Evolutionary conservation across 106 monocot genomes (phyloP).

Genomic region (Allium sativum): DNA sequence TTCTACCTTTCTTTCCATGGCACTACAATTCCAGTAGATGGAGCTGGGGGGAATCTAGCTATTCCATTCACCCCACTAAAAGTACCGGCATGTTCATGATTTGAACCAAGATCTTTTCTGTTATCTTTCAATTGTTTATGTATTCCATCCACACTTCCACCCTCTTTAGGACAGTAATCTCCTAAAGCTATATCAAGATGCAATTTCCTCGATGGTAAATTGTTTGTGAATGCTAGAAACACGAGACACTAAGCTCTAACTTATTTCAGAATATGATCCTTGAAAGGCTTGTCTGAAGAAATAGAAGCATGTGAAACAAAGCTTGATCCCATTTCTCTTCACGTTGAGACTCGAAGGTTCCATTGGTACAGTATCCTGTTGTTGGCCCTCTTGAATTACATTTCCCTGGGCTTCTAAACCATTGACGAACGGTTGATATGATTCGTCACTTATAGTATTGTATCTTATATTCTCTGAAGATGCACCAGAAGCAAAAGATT

Average conservation of each 20-base stretch:
- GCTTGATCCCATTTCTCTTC: conserved; percentile 5
- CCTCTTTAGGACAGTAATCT: conserved; percentile 44
- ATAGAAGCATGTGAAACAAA: conserved; percentile 11
- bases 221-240: conserved; percentile 98
- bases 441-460: conserved; percentile 9
- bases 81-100: conserved; percentile 37
- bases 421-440: conserved; percentile 15
- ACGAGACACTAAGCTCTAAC: conserved; percentile 98
- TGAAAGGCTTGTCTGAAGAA: conserved; percentile 63
- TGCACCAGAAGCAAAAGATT: conserved; percentile 21
- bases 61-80: conserved; percentile 30
- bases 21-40: conserved; percentile 44
- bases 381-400: conserved; percentile 24
- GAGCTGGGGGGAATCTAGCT: conserved; percentile 11
- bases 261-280: conserved; percentile 91
- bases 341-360: conserved; percentile 15
- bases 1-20: conserved; percentile 35
- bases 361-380: conserved; percentile 18
- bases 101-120: conserved; percentile 48
- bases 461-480: neutral
- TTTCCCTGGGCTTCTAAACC: conserved; percentile 8
- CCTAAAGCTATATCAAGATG: conserved; percentile 96
- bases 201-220: conserved; percentile 70
- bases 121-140: conserved; percentile 29
- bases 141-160: conserved; percentile 41